Evolutionary conservation across 768 basidiomycete genomes (phyloP).

Genomic region (Pleurotus tuber-regium): DNA sequence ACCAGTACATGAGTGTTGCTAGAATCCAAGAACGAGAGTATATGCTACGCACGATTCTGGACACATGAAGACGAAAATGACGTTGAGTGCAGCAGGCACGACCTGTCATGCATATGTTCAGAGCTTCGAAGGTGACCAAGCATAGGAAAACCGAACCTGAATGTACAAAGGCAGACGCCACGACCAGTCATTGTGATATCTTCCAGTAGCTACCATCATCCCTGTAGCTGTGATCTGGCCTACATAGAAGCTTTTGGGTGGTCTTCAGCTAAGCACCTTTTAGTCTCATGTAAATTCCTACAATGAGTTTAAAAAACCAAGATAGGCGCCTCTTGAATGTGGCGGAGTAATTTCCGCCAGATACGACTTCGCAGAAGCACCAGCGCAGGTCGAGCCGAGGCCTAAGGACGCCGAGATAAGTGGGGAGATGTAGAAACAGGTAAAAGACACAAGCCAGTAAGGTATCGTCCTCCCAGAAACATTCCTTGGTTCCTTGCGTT

Average conservation of each 20-base stretch:
- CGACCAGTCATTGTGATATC: conserved; percentile 35
- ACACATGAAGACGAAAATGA: conserved; percentile 42
- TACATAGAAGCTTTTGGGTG: conserved; percentile 39
- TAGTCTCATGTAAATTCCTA: conserved; percentile 19
- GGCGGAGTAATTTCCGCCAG: conserved; percentile 50
- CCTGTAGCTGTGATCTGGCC: conserved; percentile 55
- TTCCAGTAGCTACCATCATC: conserved; percentile 53
- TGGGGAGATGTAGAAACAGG: neutral
- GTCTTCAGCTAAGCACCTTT: neutral
- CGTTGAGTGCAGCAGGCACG: conserved; percentile 46
- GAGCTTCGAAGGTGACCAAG: neutral
- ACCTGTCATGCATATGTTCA: conserved; percentile 21
- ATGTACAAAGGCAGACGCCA: conserved; percentile 53
- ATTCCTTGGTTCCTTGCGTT: conserved; percentile 40
- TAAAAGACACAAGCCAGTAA: conserved; percentile 37
- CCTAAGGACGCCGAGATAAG: conserved; percentile 21
- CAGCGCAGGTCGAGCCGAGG: conserved; percentile 41
- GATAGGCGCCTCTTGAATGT: conserved; percentile 44
- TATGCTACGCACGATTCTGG: conserved; percentile 44
- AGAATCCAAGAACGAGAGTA: neutral
- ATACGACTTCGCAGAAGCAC: conserved; percentile 48
- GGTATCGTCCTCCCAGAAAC: conserved; percentile 48
- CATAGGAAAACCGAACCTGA: conserved; percentile 28
- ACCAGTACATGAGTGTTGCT: too few species aligned
- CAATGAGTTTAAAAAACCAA: conserved; percentile 54